A percentile compares a stretch with the other conserved stretches of the same genome.
phyloP scores from a whole-genome alignment of 2,329 filamentous ascomycete species.

The Colletotrichum spaethianum region DNA sequence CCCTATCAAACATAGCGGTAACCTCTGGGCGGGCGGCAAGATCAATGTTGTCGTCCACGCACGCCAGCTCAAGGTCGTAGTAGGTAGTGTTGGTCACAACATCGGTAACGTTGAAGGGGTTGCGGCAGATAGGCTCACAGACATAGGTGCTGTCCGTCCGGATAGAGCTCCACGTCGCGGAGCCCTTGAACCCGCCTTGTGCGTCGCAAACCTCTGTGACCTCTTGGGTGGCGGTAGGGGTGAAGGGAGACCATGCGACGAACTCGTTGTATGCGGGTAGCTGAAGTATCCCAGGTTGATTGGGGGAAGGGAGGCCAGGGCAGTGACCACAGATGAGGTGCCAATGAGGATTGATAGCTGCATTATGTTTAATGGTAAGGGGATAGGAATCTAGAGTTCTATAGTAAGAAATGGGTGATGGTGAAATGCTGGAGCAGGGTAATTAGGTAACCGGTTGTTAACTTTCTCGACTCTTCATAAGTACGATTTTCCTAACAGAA shows the following conservation, averaged over 20 bases:
- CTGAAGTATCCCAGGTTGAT: conserved; percentile 29
- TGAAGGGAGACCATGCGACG: conserved; percentile 35
- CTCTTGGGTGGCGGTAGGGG: conserved; percentile 25
- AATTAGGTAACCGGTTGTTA: fast-evolving
- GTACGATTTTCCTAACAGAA: too few relatives aligned
- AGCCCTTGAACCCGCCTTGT: conserved; percentile 9
- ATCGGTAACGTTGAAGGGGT: conserved; percentile 35
- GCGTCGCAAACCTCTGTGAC: conserved; percentile 19
- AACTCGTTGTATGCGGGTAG: conserved; percentile 10
- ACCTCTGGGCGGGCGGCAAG: neutral
- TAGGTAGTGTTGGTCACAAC: conserved; percentile 15
- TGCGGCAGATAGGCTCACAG: conserved; percentile 28
- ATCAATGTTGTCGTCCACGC: conserved; percentile 25
- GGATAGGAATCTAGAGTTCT: neutral
- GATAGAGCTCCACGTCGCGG: conserved; percentile 22
- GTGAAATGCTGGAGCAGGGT: neutral
- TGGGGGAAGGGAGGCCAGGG: conserved; percentile 10
- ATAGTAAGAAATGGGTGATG: neutral
- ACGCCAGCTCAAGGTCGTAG: conserved; percentile 31
- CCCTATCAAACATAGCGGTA: conserved; percentile 23
- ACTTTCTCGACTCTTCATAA: neutral
- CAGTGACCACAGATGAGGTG: neutral
- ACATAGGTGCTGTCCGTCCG: conserved; percentile 19
- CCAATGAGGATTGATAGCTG: neutral
- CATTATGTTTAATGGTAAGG: neutral